Evolutionary conservation across 2,329 filamentous ascomycete species (phyloP).

Genomic region (Hymenoscyphus linearis): DNA sequence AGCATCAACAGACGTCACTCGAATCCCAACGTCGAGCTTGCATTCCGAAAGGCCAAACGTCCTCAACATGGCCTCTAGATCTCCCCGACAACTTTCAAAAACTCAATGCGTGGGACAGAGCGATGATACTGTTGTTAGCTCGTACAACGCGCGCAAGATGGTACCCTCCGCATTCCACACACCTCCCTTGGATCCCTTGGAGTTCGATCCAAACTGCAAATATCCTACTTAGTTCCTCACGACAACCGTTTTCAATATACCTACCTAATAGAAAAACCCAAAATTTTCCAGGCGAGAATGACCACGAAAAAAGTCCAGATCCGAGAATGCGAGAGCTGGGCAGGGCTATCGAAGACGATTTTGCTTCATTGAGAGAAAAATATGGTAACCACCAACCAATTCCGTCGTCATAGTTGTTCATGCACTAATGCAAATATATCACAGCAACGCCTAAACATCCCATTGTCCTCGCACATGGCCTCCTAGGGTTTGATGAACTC

Average conservation of each 20-base stretch:
- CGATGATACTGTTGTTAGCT: constrained; percentile 27
- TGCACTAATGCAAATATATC: background rate
- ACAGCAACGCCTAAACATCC: constrained; percentile 50
- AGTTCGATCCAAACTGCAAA: background rate
- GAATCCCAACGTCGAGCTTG: constrained; percentile 13
- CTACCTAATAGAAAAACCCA: background rate
- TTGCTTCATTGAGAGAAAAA: constrained; percentile 49
- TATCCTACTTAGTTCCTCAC: background rate
- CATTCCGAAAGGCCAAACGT: constrained; percentile 14
- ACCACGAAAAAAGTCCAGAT: constrained; percentile 32
- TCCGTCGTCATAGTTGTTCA: background rate
- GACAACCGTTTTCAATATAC: constrained; percentile 2
- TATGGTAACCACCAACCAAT: constrained; percentile 41
- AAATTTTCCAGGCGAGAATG: constrained; percentile 3
- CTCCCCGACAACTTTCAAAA: constrained; percentile 11
- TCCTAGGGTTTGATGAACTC: constrained; percentile 59
- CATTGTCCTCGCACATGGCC: constrained; percentile 60
- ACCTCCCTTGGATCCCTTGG: background rate
- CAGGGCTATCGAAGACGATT: constrained; percentile 54
- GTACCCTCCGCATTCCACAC: constrained; percentile 16
- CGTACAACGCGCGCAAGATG: constrained; percentile 27
- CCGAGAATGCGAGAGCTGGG: constrained; percentile 47
- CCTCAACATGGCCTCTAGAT: constrained; percentile 11
- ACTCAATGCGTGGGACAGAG: constrained; percentile 22
- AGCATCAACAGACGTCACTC: constrained; percentile 24